Evolutionary conservation across 2,329 filamentous ascomycete species (phyloP).

Genomic region (Trichocomaceae sp.): DNA sequence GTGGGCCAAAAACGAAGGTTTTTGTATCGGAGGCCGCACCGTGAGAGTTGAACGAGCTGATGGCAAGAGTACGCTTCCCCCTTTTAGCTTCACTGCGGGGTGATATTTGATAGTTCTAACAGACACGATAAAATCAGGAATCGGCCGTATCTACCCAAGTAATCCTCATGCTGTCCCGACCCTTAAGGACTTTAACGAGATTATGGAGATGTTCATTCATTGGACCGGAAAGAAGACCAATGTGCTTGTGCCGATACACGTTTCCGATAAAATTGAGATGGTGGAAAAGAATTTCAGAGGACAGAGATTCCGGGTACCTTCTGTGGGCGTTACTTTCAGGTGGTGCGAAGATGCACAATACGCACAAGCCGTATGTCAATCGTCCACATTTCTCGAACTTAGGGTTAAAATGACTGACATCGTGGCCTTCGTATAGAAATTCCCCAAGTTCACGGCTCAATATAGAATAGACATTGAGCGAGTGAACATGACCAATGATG

Average conservation of each 20-base stretch:
- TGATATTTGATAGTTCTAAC: not conserved
- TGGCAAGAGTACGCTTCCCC: constrained; percentile 3
- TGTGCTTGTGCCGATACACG: not conserved
- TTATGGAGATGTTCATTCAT: not conserved
- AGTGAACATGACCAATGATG: not conserved
- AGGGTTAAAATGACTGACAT: not conserved
- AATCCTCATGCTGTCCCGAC: not conserved
- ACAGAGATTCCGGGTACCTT: not conserved
- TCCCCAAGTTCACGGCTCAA: not conserved
- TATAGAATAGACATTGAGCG: constrained; percentile 1
- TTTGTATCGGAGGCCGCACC: not conserved
- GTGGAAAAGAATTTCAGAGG: not conserved
- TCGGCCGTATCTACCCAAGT: constrained; percentile 2
- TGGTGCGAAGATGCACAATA: constrained; percentile 5
- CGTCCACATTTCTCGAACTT: not conserved
- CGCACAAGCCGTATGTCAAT: not conserved
- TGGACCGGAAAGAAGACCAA: not conserved
- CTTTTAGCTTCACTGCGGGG: not conserved
- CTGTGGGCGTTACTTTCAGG: constrained; percentile 1
- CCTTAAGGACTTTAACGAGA: not conserved
- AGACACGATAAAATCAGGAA: not conserved
- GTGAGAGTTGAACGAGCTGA: constrained; percentile 9
- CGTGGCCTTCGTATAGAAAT: not conserved
- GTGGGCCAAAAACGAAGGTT: not conserved
- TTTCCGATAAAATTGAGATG: not conserved